phyloP scores from a whole-genome alignment of 73 alveolate genomes.

The Stentor coeruleus region DNA sequence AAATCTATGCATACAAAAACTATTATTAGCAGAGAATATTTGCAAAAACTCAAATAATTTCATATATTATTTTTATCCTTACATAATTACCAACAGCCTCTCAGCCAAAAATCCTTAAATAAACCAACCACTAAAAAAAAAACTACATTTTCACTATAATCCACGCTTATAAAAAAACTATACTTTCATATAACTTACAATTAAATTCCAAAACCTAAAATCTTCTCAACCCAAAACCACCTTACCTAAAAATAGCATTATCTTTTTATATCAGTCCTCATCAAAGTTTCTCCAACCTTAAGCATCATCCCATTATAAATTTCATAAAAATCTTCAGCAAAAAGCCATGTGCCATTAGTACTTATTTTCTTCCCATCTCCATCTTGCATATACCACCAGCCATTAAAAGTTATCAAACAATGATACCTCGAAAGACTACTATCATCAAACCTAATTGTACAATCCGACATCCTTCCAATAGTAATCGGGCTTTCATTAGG shows the following conservation, averaged over 20 bases:
- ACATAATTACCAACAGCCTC: not conserved
- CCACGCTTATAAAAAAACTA: too few species aligned
- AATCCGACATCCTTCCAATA: constrained; percentile 61
- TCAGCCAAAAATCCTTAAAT: not conserved
- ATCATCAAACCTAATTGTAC: constrained; percentile 28
- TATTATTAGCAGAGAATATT: too few species aligned
- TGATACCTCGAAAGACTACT: constrained; percentile 32
- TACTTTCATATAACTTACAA: too few species aligned
- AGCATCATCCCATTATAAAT: constrained; percentile 47
- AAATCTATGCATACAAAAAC: not conserved
- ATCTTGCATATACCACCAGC: constrained; percentile 45
- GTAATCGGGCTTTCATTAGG: constrained; percentile 31
- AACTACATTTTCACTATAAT: too few species aligned
- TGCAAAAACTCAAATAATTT: not conserved
- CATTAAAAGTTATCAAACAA: constrained; percentile 27
- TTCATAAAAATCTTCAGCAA: constrained; percentile 51
- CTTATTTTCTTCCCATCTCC: constrained; percentile 50
- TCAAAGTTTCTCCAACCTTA: constrained; percentile 51
- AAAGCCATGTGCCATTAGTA: constrained; percentile 69
- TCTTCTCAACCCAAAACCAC: too few species aligned
- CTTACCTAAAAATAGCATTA: too few species aligned
- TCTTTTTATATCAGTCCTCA: not conserved
- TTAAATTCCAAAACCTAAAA: too few species aligned
- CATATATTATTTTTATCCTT: not conserved
- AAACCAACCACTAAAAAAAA: not conserved